Conservation (phyloP, 2,329 filamentous ascomycete genomes). For the Epichloe coenophiala region DNA sequence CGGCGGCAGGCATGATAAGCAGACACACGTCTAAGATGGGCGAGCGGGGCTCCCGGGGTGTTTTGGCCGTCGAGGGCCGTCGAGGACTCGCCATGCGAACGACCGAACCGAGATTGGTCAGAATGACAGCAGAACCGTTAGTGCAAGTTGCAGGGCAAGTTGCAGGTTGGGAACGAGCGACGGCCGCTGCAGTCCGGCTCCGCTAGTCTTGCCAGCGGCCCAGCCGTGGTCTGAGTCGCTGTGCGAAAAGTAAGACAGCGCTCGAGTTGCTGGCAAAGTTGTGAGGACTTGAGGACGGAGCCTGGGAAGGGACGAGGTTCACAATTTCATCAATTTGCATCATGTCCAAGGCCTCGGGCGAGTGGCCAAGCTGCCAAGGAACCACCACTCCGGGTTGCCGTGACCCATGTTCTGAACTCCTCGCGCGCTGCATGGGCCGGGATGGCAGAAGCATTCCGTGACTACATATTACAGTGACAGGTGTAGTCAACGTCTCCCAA, state of each 20-base stretch:
- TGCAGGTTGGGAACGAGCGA: not conserved
- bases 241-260: not conserved
- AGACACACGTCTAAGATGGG: not conserved
- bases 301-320: not conserved
- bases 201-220: not conserved
- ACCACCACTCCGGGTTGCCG: too few relatives aligned
- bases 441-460: too few relatives aligned
- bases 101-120: too few relatives aligned
- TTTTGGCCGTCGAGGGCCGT: not conserved
- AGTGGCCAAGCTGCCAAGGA: not conserved
- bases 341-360: not conserved
- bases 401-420: too few relatives aligned
- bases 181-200: not conserved
- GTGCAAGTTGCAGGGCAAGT: not conserved
- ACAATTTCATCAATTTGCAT: too few relatives aligned
- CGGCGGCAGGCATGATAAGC: not conserved
- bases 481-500: not conserved
- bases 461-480: not conserved
- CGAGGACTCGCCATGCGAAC: not conserved
- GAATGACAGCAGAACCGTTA: too few relatives aligned
- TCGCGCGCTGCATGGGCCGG: too few relatives aligned
- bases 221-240: not conserved
- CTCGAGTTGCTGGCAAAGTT: not conserved
- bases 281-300: not conserved
- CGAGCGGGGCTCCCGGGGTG: conserved; percentile 1